Evolutionary conservation across 345 rosid genomes (phyloP), one percentile per base, ranked within the genome.

Genomic region (Pugionium cornutum): DNA sequence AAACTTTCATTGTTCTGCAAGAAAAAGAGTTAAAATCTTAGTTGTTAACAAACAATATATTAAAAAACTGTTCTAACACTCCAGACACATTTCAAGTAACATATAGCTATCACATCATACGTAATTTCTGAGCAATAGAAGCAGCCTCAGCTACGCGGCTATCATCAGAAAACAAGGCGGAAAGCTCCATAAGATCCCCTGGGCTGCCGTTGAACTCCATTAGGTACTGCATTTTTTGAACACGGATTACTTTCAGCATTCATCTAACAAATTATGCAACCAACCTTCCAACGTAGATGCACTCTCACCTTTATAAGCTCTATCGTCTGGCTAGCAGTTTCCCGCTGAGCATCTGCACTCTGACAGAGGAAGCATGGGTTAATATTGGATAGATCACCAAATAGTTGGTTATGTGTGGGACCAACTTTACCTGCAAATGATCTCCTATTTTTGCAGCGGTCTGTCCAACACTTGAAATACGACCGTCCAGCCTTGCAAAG

Each of bases 271-370:
- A 54, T 27, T 34, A 57, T 25, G 40, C 46, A 37, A 62, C 36
- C 44, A 67, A 45, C 31, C 69, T 64, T 64, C 63, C 54, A 48
- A 44, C 30, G 49, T 34, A 49, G 11, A 76, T 18, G 7, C 43
- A 0, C 26, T 55, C 60, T 41, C 77, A 91, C 99, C 92, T 94
- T 94, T 68, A 94, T 86, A 67, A 91, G 97, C 60, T 94, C 99
- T 75, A 94, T 94, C 9, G 97, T 87, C 77, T 88, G 99, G 76
- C 97, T 86, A 65, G 99, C 97, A 45, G 96, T 94, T 79, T 88
- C 99, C 58, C 99, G 84, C 76, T 94, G 99, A 76, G 99, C 91
- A 83, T 94, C 97, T 72, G 97, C 96, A 87, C 92, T 94, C 99
- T 94, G 83, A 70, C 25, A 68, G 77, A 62, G 29, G 63, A 74